A percentile compares a stretch with the other conserved stretches of the same genome.
Conservation (phyloP, 1,139 yeast genomes). For the Sugiyamaella novakii region DNA sequence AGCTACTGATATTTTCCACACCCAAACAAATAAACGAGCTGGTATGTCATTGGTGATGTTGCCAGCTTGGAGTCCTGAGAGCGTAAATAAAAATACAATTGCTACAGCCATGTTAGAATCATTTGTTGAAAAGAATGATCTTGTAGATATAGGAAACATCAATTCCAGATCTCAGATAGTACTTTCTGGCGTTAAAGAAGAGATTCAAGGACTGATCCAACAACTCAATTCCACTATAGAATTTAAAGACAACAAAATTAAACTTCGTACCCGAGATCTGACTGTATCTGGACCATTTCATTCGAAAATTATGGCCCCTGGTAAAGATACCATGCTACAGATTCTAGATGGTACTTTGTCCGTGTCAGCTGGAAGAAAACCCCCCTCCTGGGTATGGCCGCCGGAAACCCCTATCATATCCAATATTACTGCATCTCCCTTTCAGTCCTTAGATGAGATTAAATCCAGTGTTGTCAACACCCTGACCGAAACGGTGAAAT, state of each 20-base stretch:
- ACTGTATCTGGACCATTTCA: conserved; percentile 62
- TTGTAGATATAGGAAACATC: conserved; percentile 43
- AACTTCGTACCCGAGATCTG: conserved; percentile 34
- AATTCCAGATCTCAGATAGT: conserved; percentile 51
- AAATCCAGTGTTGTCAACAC: conserved; percentile 33
- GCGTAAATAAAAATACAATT: neutral
- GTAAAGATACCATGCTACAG: conserved; percentile 40
- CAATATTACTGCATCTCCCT: conserved; percentile 41
- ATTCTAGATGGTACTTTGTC: conserved; percentile 21
- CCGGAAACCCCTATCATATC: conserved; percentile 36
- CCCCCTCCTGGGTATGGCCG: conserved; percentile 33
- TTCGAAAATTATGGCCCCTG: conserved; percentile 45
- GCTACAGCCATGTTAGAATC: neutral
- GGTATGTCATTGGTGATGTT: conserved; percentile 21
- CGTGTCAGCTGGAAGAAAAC: neutral
- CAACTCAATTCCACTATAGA: conserved; percentile 18
- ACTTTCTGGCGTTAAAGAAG: conserved; percentile 47
- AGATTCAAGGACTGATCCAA: conserved; percentile 31
- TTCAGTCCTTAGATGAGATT: conserved; percentile 36
- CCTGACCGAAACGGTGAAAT: conserved; percentile 39
- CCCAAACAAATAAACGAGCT: conserved; percentile 8
- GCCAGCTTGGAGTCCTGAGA: conserved; percentile 5
- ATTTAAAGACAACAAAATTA: conserved; percentile 17
- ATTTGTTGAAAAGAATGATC: neutral
- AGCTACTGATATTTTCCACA: conserved; percentile 25